A percentile compares a stretch with the other conserved stretches of the same genome.
These are phyloP conservation scores for Antarctomyces pellizariae DNA, from an alignment of 495 filamentous ascomycete genomes.

Conservation along the genomic window DNA sequence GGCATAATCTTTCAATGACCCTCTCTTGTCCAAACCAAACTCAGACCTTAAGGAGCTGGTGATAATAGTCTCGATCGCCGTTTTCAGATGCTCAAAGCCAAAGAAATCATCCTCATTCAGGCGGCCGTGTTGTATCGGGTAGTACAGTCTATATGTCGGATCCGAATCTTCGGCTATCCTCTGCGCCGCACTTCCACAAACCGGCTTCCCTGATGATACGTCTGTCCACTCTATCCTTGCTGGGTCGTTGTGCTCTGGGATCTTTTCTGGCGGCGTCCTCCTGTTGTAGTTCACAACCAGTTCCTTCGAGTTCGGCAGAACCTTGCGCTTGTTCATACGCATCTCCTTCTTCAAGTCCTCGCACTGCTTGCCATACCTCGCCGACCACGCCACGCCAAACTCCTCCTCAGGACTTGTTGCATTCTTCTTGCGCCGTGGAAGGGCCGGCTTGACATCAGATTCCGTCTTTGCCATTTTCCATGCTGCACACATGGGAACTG, in stretches of 20 bases:
- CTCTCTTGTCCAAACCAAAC: constrained; percentile 49
- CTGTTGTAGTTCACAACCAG: constrained; percentile 82
- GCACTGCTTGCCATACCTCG: constrained; percentile 59
- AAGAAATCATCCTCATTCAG: constrained; percentile 79
- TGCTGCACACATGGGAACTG: constrained; percentile 80
- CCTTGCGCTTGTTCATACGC: constrained; percentile 76
- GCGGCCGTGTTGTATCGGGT: constrained; percentile 71
- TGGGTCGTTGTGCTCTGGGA: constrained; percentile 84
- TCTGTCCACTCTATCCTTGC: constrained; percentile 91
- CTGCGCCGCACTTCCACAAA: constrained; percentile 45
- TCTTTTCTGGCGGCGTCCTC: constrained; percentile 53
- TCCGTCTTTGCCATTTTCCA: constrained; percentile 51
- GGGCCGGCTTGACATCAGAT: constrained; percentile 66
- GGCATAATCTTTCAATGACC: constrained; percentile 71
- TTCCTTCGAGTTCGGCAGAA: constrained; percentile 88
- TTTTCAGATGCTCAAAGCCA: constrained; percentile 46
- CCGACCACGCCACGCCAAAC: constrained; percentile 67
- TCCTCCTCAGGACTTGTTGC: constrained; percentile 43
- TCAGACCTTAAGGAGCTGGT: constrained; percentile 70
- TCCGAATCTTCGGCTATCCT: constrained; percentile 76
- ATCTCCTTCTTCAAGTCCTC: constrained; percentile 72
- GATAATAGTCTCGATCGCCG: constrained; percentile 69
- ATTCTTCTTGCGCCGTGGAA: constrained; percentile 65
- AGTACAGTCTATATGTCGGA: constrained; percentile 74
- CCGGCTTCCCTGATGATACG: constrained; percentile 27